Evolutionary conservation across 805 yeast genomes (phyloP).

Genomic region (Pichia paraexigua): DNA sequence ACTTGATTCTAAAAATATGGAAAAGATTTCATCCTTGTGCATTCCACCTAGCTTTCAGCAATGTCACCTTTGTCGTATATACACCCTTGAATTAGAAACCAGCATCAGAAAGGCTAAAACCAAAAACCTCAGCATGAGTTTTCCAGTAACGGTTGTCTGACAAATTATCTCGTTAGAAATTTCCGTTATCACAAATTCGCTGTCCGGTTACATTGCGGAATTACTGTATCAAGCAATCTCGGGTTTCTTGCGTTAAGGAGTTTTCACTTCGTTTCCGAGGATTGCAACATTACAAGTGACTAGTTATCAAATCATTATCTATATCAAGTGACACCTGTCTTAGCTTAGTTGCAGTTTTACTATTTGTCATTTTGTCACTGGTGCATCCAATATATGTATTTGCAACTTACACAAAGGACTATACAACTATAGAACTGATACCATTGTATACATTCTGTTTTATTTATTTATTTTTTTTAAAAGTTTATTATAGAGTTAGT

Average conservation of each 20-base stretch:
- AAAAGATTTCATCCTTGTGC: conserved; percentile 5
- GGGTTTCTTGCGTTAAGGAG: neutral
- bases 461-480: too few species aligned
- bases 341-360: neutral
- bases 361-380: neutral
- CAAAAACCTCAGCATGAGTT: neutral
- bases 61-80: conserved; percentile 12
- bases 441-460: too few species aligned
- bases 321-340: neutral
- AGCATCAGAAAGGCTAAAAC: conserved; percentile 7
- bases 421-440: neutral
- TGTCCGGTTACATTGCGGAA: neutral
- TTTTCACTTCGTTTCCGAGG: neutral
- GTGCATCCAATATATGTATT: neutral
- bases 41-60: conserved; percentile 13
- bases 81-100: conserved; percentile 11
- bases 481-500: neutral
- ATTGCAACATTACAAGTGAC: too few species aligned
- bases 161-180: too few species aligned
- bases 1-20: conserved; percentile 1
- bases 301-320: neutral
- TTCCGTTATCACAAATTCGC: neutral
- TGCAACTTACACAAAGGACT: too few species aligned
- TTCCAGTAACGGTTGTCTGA: conserved; percentile 8
- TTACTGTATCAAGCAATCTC: neutral